Evolutionary conservation across 768 basidiomycete genomes (phyloP), one percentile per base, ranked within the genome.

Genomic region (Tylopilus intermedius): DNA sequence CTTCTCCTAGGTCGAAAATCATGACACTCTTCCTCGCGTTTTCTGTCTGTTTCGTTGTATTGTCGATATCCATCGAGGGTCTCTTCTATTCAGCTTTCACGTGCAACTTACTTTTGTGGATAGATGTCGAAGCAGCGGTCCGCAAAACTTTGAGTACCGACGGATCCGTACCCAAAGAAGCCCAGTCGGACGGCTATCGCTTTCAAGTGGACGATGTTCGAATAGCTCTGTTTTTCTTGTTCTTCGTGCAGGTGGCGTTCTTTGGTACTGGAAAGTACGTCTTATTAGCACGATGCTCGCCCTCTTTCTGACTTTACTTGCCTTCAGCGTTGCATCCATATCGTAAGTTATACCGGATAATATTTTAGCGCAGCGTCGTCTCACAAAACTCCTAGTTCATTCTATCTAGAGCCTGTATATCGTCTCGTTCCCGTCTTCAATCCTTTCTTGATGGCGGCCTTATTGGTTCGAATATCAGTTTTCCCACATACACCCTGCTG

Each of bases 401-500:
- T 93, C 69, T 93, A 94, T 67, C 76, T 93, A 18, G 90, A 85
- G 38, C 90, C 91, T 2, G 90, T 93, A 7, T 93, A 91, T 61
- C 85, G 90, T 15, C 75, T 94, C 14, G 84, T 93, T 56, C 89
- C 90, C 1, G 78, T 90, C 46, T 94, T 94, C 66, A 87, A 78
- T 55, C 91, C 90, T 0, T 92, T 92, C 68, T 76, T 88, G 54
- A 92, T 92, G 91, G 77, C 84, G 0, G 64, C 79, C 4, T 74
- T 90, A 21, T 69, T 91, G 56, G 87, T 88, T 49, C n/a, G 75
- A 40, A 11, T 18, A 45, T 11, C 43, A 3, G 11, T 45, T 47
- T 54, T 27, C 38, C 44, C n/a, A 27, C 18, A 26, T 51, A 11
- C 26, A 15, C 18, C 39, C 9, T 29, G 39, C 39, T 64, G 41